phyloP scores from a whole-genome alignment of 2,329 filamentous ascomycete genomes.

The Aspergillus oerlinghausenensis region DNA sequence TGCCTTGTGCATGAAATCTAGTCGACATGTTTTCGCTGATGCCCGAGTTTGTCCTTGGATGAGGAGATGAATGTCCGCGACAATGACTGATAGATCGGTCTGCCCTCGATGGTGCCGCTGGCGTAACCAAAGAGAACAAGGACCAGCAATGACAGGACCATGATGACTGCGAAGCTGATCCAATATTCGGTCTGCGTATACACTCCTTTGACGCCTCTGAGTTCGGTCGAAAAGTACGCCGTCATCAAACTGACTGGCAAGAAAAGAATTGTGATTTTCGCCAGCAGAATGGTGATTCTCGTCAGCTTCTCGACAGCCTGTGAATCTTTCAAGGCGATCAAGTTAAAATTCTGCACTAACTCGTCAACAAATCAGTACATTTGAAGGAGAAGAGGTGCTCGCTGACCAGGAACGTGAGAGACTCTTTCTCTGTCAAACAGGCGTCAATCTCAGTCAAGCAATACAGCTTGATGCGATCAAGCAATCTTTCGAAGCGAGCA shows the following conservation, averaged over 20 bases:
- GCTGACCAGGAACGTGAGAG: slow-evolving; percentile 62
- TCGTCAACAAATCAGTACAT: slow-evolving; percentile 3
- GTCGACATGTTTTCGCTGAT: slow-evolving; percentile 10
- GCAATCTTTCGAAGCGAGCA: slow-evolving; percentile 56
- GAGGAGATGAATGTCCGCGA: slow-evolving; percentile 32
- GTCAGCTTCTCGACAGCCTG: slow-evolving; percentile 67
- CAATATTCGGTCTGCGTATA: slow-evolving; percentile 64
- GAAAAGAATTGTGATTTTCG: slow-evolving; percentile 71
- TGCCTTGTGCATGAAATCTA: not conserved
- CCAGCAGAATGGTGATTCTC: slow-evolving; percentile 65
- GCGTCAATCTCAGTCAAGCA: slow-evolving; percentile 61
- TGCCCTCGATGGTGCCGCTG: slow-evolving; percentile 56
- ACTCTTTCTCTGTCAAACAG: slow-evolving; percentile 64
- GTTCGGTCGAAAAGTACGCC: slow-evolving; percentile 66
- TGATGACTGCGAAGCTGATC: slow-evolving; percentile 61
- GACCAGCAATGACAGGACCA: slow-evolving; percentile 54
- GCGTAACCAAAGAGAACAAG: slow-evolving; percentile 55
- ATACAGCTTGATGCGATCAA: slow-evolving; percentile 58
- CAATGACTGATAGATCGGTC: slow-evolving; percentile 47
- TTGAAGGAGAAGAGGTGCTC: not conserved
- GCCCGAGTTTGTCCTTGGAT: slow-evolving; percentile 25
- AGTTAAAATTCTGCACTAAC: slow-evolving; percentile 63
- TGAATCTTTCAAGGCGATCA: slow-evolving; percentile 71
- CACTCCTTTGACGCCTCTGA: slow-evolving; percentile 51
- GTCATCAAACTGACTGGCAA: slow-evolving; percentile 71